These are phyloP conservation scores for Taphrina flavorubra DNA, from an alignment of 1,139 yeast species.

Conservation along the genomic window DNA sequence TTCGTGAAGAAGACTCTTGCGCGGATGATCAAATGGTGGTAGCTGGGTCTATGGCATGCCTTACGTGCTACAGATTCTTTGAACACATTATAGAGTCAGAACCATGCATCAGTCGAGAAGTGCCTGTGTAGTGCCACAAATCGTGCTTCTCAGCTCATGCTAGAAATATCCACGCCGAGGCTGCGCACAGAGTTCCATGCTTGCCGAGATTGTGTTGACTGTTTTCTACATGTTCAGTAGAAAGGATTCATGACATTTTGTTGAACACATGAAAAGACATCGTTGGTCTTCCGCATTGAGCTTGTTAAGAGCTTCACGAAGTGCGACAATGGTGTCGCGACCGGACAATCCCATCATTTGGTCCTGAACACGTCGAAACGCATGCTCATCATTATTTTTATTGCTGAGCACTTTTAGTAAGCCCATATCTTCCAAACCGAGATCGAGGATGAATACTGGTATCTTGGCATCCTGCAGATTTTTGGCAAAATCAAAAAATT, in stretches of 20 bases:
- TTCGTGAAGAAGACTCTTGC: too few relatives aligned
- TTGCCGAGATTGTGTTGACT: too few relatives aligned
- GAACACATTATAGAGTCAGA: too few relatives aligned
- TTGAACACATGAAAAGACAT: not conserved
- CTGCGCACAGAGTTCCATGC: too few relatives aligned
- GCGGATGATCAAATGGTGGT: too few relatives aligned
- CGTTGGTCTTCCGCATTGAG: conserved; percentile 4
- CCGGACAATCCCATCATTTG: not conserved
- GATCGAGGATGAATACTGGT: conserved; percentile 76
- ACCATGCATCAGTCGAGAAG: too few relatives aligned
- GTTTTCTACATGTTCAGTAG: not conserved
- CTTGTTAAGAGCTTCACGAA: not conserved
- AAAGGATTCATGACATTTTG: not conserved
- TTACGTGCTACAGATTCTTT: too few relatives aligned
- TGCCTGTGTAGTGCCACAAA: too few relatives aligned
- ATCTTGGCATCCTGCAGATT: conserved; percentile 60
- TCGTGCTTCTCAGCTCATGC: too few relatives aligned
- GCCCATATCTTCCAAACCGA: conserved; percentile 72
- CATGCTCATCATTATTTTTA: conserved; percentile 2
- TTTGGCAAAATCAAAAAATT: conserved; percentile 62
- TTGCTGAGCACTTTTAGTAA: not conserved
- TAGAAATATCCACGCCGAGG: too few relatives aligned
- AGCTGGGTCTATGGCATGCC: too few relatives aligned
- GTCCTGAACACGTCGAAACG: not conserved
- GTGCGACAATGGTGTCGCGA: not conserved